A percentile compares a stretch with the other conserved stretches of the same genome.
Conservation (phyloP, 768 basidiomycete species). For the Hygrocybe coccinea region DNA sequence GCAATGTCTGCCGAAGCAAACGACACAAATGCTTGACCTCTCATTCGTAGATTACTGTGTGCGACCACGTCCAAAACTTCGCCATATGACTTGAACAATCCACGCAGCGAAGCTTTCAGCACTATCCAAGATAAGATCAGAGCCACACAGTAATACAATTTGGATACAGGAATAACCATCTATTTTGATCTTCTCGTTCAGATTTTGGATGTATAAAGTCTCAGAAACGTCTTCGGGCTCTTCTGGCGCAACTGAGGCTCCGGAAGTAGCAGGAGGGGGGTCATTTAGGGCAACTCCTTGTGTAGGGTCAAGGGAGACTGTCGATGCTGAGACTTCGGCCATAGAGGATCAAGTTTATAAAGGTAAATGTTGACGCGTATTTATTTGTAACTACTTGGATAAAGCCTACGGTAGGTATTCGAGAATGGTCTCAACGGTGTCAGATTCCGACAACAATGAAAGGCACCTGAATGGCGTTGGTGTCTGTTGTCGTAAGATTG, state of each 20-base stretch:
- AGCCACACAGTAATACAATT: constrained; percentile 4
- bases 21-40: constrained; percentile 97
- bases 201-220: constrained; percentile 92
- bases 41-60: constrained; percentile 92
- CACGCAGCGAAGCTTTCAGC: constrained; percentile 79
- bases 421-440: background rate
- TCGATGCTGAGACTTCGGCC: background rate
- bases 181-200: constrained; percentile 91
- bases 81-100: constrained; percentile 90
- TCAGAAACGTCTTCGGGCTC: constrained; percentile 59
- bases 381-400: background rate
- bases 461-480: constrained; percentile 51
- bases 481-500: constrained; percentile 5
- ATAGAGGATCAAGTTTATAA: background rate
- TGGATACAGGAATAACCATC: constrained; percentile 42
- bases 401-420: background rate
- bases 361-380: background rate
- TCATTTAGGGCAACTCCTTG: constrained; percentile 26
- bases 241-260: constrained; percentile 14
- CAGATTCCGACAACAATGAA: constrained; percentile 74
- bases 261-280: constrained; percentile 14
- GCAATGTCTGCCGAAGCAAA: constrained; percentile 82
- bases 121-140: constrained; percentile 41
- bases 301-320: constrained; percentile 26
- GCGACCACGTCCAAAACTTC: constrained; percentile 94